Evolutionary conservation across 345 rosid genomes (phyloP).

Genomic region (Salix exigua): DNA sequence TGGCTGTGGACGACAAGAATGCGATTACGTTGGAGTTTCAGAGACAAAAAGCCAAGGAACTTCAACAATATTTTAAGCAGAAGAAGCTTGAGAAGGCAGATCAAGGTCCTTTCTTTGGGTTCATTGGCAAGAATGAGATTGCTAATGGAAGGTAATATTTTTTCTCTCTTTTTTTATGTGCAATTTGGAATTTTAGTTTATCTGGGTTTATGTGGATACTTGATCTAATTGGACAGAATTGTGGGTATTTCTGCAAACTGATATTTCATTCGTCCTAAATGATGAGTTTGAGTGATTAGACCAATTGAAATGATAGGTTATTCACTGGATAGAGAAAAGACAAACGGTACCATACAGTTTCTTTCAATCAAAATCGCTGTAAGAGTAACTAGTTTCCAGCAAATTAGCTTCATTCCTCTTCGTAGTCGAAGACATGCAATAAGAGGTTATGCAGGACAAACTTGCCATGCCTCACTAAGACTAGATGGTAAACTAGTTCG

Average conservation of each 20-base stretch:
- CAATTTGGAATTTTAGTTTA: neutral
- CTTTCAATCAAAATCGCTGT: neutral
- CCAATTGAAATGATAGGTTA: neutral
- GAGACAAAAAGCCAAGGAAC: slow-evolving; percentile 85
- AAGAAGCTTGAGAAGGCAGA: slow-evolving; percentile 81
- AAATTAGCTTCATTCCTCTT: neutral
- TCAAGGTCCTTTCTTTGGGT: slow-evolving; percentile 93
- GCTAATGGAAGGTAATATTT: slow-evolving; percentile 72
- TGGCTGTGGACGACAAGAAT: slow-evolving; percentile 32
- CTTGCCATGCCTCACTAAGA: neutral
- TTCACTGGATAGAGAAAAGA: neutral
- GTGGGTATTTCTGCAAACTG: neutral
- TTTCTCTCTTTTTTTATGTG: neutral
- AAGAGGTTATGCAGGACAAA: neutral
- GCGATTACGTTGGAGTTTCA: slow-evolving; percentile 74
- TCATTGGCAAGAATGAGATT: slow-evolving; percentile 79
- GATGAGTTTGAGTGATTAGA: neutral
- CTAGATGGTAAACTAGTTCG: neutral
- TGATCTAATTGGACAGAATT: neutral
- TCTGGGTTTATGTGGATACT: neutral
- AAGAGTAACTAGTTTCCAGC: neutral
- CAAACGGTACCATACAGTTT: neutral
- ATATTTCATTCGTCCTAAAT: neutral
- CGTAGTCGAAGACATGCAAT: neutral
- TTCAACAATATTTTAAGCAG: slow-evolving; percentile 79